phyloP scores from a whole-genome alignment of 78 protist genomes.

The Creolimax fragrantissima region DNA sequence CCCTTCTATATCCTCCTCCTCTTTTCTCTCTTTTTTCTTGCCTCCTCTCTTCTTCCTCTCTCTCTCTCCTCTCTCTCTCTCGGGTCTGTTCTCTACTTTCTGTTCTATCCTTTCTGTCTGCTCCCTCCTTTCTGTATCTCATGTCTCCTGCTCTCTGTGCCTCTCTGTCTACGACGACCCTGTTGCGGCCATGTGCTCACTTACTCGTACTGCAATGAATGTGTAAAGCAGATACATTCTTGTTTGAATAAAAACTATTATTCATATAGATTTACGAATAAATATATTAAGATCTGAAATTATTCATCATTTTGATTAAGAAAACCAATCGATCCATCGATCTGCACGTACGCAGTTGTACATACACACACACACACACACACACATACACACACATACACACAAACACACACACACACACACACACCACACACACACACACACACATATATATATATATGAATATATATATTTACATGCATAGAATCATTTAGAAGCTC shows the following conservation, averaged over 20 bases:
- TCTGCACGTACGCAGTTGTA: background rate
- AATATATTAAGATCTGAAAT: background rate
- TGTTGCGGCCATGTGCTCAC: too few species aligned
- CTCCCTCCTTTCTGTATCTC: too few species aligned
- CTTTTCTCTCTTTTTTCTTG: too few species aligned
- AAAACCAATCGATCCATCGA: background rate
- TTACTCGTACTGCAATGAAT: too few species aligned
- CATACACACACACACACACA: background rate
- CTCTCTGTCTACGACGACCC: too few species aligned
- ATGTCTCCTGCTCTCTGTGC: too few species aligned
- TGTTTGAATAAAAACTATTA: background rate
- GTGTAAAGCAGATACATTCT: background rate
- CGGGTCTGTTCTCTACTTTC: too few species aligned
- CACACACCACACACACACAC: background rate
- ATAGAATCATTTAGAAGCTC: background rate
- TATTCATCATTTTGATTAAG: background rate
- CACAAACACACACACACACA: background rate
- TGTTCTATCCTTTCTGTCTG: too few species aligned
- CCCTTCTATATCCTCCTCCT: too few species aligned
- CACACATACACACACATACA: background rate
- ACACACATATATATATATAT: background rate
- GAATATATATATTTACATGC: background rate
- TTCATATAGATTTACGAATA: background rate
- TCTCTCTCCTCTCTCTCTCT: too few species aligned
- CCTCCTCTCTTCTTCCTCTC: too few species aligned